These are phyloP conservation scores for Aspergillus sp. DNA, from an alignment of 2,329 filamentous ascomycete species.

Conservation along the genomic window DNA sequence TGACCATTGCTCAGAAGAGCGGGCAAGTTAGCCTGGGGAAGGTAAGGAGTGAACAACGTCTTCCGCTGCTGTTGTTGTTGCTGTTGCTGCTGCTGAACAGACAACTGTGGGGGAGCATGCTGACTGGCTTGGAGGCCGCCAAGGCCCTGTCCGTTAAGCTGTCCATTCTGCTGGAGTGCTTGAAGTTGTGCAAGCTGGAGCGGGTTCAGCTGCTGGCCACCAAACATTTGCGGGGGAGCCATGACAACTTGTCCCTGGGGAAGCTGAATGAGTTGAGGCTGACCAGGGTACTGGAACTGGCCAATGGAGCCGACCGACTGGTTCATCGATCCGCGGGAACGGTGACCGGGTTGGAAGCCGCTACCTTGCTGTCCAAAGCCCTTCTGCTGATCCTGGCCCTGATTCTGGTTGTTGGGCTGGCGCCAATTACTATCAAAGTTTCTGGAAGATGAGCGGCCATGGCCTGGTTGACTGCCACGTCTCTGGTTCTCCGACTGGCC, in stretches of 20 bases:
- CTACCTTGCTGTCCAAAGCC: constrained; percentile 64
- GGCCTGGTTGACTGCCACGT: constrained; percentile 67
- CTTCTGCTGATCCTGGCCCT: constrained; percentile 47
- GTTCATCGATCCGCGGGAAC: constrained; percentile 76
- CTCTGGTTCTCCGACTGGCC: constrained; percentile 63
- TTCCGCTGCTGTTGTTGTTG: constrained; percentile 91
- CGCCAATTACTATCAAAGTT: constrained; percentile 99
- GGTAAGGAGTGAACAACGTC: constrained; percentile 95
- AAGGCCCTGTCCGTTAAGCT: constrained; percentile 72
- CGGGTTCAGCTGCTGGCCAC: constrained; percentile 78
- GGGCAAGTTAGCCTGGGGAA: constrained; percentile 89
- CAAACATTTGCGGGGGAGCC: constrained; percentile 73
- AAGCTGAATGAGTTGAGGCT: constrained; percentile 82
- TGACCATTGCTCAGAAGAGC: constrained; percentile 87
- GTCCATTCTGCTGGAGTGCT: constrained; percentile 86
- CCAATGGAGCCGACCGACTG: constrained; percentile 80
- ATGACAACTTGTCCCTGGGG: constrained; percentile 79
- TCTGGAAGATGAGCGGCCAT: constrained; percentile 76
- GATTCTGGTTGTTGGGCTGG: constrained; percentile 60
- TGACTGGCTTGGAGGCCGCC: constrained; percentile 65
- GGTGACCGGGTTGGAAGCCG: constrained; percentile 89
- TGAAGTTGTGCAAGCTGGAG: constrained; percentile 88
- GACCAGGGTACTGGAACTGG: constrained; percentile 81
- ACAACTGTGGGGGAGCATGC: constrained; percentile 62
- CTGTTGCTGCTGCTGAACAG: constrained; percentile 55